A percentile compares a stretch with the other conserved stretches of the same genome.
These are phyloP conservation scores for Aureobasidium sp. DNA, from an alignment of 2,329 filamentous ascomycete genomes.

Conservation along the genomic window DNA sequence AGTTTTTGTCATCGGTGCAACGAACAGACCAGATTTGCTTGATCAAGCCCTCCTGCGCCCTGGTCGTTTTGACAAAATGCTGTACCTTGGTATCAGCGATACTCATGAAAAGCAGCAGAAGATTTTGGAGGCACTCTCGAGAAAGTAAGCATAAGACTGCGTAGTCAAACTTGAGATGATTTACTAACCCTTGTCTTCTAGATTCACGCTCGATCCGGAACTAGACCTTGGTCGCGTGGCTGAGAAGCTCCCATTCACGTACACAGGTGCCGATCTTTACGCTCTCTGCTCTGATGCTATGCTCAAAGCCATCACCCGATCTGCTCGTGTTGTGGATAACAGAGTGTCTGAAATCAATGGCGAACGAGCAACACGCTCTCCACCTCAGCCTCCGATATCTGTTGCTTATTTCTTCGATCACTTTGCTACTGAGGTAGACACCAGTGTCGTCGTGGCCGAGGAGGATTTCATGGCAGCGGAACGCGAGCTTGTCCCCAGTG, in stretches of 20 bases:
- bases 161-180: neutral
- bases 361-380: conserved; percentile 24
- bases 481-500: conserved; percentile 80
- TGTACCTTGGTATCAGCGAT: conserved; percentile 92
- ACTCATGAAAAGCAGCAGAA: conserved; percentile 94
- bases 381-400: conserved; percentile 47
- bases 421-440: conserved; percentile 69
- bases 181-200: conserved; percentile 28
- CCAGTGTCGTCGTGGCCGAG: conserved; percentile 80
- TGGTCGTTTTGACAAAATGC: conserved; percentile 95
- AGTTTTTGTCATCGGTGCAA: conserved; percentile 94
- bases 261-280: conserved; percentile 95
- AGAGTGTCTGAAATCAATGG: conserved; percentile 66
- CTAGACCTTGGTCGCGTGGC: conserved; percentile 70
- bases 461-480: conserved; percentile 78
- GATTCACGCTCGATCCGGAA: conserved; percentile 73
- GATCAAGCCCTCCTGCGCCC: conserved; percentile 84
- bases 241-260: conserved; percentile 77
- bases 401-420: conserved; percentile 97
- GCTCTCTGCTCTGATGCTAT: conserved; percentile 96
- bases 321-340: conserved; percentile 71
- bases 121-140: conserved; percentile 85
- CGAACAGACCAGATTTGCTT: conserved; percentile 85
- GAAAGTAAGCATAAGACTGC: conserved; percentile 59
- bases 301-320: conserved; percentile 94